Evolutionary conservation across 495 filamentous ascomycete species (phyloP).

Genomic region (Xylona heveae): DNA sequence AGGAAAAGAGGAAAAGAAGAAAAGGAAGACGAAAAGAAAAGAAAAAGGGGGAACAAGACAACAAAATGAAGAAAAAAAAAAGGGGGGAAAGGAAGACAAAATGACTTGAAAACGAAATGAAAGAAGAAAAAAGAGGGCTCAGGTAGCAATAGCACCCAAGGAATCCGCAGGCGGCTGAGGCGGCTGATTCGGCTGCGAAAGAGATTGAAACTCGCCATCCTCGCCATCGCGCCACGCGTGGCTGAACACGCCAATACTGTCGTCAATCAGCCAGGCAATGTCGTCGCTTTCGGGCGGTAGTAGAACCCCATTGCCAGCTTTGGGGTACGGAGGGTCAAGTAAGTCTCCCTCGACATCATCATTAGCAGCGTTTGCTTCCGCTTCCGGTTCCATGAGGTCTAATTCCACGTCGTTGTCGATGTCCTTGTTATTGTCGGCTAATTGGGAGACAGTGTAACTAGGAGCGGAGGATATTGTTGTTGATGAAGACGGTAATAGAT

Average conservation of each 20-base stretch:
- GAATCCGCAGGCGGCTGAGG: not conserved
- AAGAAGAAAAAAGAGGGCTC: not conserved
- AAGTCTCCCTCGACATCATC: too few relatives aligned
- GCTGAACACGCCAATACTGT: slow-evolving; percentile 9
- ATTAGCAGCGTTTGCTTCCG: too few relatives aligned
- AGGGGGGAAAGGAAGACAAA: not conserved
- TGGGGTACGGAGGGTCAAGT: slow-evolving; percentile 45
- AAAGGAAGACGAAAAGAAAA: too few relatives aligned
- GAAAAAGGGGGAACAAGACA: too few relatives aligned
- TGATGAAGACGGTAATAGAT: too few relatives aligned
- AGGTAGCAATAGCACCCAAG: not conserved
- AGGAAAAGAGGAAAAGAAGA: too few relatives aligned
- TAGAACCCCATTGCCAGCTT: slow-evolving; percentile 35
- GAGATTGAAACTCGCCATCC: not conserved
- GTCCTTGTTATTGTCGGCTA: too few relatives aligned
- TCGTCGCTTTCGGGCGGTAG: slow-evolving; percentile 22
- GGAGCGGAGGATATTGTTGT: too few relatives aligned
- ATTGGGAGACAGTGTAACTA: too few relatives aligned
- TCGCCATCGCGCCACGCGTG: slow-evolving; percentile 3
- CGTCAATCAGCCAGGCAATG: slow-evolving; percentile 20
- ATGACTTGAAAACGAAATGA: not conserved
- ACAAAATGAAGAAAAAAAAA: not conserved
- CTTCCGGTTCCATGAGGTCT: too few relatives aligned
- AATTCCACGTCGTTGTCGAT: too few relatives aligned
- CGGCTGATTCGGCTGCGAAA: not conserved